These are phyloP conservation scores for Penicillium cinerascens DNA, from an alignment of 495 filamentous ascomycete genomes.

Conservation along the genomic window DNA sequence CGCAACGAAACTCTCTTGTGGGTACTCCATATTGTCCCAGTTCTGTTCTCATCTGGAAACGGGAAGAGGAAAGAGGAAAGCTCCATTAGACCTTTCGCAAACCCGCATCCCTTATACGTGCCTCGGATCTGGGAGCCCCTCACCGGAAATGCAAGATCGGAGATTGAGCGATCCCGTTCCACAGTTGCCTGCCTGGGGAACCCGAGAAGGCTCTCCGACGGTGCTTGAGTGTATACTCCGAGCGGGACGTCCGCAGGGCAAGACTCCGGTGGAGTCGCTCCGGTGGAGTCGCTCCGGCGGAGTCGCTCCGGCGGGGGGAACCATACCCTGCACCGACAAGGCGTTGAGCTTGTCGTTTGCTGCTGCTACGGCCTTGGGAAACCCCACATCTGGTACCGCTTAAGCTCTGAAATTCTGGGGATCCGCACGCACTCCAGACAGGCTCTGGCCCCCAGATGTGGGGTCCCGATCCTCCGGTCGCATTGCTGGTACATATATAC, in stretches of 20 bases:
- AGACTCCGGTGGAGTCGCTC: conserved; percentile 20
- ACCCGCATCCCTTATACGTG: conserved; percentile 5
- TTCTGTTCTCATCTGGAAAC: no score
- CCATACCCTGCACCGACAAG: no score
- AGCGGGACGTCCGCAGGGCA: conserved; percentile 9
- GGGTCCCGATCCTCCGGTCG: conserved; percentile 6
- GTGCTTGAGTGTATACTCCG: no score
- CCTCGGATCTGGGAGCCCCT: background rate
- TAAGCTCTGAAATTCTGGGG: background rate
- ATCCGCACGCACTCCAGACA: background rate
- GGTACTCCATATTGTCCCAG: conserved; percentile 22
- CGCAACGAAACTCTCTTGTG: conserved; percentile 30
- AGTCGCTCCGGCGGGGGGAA: no score
- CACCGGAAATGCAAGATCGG: conserved; percentile 1
- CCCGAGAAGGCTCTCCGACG: no score
- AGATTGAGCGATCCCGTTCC: conserved; percentile 8
- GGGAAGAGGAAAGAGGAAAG: background rate
- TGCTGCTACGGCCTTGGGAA: background rate
- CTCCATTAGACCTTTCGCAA: background rate
- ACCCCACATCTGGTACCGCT: background rate
- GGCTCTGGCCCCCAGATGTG: conserved; percentile 14
- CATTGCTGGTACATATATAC: conserved; percentile 9
- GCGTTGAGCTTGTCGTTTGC: background rate
- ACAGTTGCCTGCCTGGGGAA: background rate
- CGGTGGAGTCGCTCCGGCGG: conserved; percentile 21